phyloP scores from a whole-genome alignment of 2,329 filamentous ascomycete species.

The Capronia coronata region DNA sequence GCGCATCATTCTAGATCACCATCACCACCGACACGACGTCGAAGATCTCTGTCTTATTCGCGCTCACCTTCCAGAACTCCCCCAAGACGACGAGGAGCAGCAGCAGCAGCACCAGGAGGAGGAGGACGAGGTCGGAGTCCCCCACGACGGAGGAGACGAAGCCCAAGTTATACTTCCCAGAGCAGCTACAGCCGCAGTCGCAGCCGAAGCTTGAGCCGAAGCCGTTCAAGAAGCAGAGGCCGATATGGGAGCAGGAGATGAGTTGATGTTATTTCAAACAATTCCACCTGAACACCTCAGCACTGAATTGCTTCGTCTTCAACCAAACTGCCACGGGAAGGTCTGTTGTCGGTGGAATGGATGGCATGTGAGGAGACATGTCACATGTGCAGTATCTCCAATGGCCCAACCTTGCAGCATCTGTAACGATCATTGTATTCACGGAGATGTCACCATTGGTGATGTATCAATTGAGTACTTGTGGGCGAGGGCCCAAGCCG shows the following conservation, averaged over 20 bases:
- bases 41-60: slow-evolving; percentile 34
- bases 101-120: slow-evolving; percentile 32
- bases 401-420: neutral
- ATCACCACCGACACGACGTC: slow-evolving; percentile 34
- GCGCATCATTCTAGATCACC: slow-evolving; percentile 41
- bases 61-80: slow-evolving; percentile 40
- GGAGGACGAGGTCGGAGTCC: slow-evolving; percentile 34
- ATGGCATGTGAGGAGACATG: neutral
- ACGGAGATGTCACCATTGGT: too few species aligned
- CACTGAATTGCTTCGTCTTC: neutral
- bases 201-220: slow-evolving; percentile 47
- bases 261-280: neutral
- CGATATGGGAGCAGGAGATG: slow-evolving; percentile 33
- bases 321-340: neutral
- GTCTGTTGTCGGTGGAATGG: neutral
- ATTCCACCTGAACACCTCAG: neutral
- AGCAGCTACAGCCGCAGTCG: slow-evolving; percentile 48
- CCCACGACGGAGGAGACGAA: slow-evolving; percentile 45
- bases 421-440: too few species aligned
- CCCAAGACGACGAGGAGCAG: slow-evolving; percentile 35
- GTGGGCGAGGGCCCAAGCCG: too few species aligned
- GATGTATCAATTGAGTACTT: too few species aligned
- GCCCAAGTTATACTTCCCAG: slow-evolving; percentile 58
- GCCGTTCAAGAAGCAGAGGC: slow-evolving; percentile 42
- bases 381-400: neutral